Evolutionary conservation across 768 basidiomycete genomes (phyloP).

Genomic region (Suillus fuscotomentosus): DNA sequence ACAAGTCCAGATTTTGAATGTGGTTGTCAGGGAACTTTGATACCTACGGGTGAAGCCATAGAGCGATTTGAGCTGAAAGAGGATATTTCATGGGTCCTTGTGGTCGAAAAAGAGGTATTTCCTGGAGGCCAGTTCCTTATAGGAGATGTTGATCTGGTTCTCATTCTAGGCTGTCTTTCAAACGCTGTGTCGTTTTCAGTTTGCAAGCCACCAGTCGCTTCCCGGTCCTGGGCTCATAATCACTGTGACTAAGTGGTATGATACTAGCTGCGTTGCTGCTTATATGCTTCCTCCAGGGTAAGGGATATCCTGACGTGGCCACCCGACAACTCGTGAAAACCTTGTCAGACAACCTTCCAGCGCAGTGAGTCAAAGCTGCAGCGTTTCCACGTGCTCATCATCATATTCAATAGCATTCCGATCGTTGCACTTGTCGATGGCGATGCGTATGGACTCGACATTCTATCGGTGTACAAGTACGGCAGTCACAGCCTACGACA

Average conservation of each 20-base stretch:
- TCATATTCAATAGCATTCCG: slow-evolving; percentile 53
- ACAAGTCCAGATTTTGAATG: neutral
- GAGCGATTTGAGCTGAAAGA: slow-evolving; percentile 53
- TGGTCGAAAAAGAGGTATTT: slow-evolving; percentile 91
- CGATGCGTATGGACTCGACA: slow-evolving; percentile 91
- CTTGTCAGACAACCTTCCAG: slow-evolving; percentile 64
- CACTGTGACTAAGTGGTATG: slow-evolving; percentile 50
- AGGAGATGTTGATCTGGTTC: neutral
- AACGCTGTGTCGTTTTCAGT: slow-evolving; percentile 61
- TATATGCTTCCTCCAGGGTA: slow-evolving; percentile 58
- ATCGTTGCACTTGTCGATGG: slow-evolving; percentile 83
- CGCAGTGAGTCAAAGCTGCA: slow-evolving; percentile 40
- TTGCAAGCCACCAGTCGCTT: slow-evolving; percentile 48
- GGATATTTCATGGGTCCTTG: slow-evolving; percentile 70
- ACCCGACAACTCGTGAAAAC: slow-evolving; percentile 82
- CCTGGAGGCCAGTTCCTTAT: neutral
- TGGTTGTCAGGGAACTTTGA: slow-evolving; percentile 59
- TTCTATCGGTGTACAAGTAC: slow-evolving; percentile 82
- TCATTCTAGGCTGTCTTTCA: slow-evolving; percentile 90
- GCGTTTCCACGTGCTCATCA: neutral
- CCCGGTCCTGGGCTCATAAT: slow-evolving; percentile 72
- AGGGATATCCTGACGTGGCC: slow-evolving; percentile 94
- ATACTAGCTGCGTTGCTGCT: slow-evolving; percentile 1
- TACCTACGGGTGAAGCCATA: slow-evolving; percentile 77
- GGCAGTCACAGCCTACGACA: slow-evolving; percentile 74